Percentiles rank a stretch among this genome's conserved stretches.
These are phyloP conservation scores for Zymoseptoria pseudotritici DNA, from an alignment of 2,329 filamentous ascomycete species.

Conservation along the genomic window DNA sequence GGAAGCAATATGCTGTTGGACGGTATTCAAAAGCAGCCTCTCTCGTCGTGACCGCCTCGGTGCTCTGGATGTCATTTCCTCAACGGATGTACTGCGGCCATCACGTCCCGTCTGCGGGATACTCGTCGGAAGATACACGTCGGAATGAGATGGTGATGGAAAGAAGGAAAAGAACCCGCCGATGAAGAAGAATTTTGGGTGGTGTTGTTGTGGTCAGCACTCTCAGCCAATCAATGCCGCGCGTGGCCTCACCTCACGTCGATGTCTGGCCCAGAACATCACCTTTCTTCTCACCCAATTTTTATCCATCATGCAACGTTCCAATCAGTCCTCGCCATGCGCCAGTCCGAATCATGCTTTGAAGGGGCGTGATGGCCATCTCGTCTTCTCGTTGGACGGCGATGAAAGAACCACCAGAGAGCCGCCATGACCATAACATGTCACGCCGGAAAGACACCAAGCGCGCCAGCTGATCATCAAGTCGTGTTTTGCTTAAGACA, in stretches of 20 bases:
- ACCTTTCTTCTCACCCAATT: background rate
- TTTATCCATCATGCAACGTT: background rate
- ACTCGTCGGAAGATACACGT: background rate
- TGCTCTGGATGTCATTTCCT: background rate
- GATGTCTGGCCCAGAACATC: background rate
- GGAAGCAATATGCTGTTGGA: background rate
- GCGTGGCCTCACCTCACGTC: background rate
- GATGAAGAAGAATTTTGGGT: background rate
- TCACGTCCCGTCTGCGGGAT: background rate
- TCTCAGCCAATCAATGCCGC: background rate
- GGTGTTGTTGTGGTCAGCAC: background rate
- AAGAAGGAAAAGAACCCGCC: too few species aligned
- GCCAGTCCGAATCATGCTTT: background rate
- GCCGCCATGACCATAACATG: background rate
- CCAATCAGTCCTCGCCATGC: background rate
- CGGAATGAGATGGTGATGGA: background rate
- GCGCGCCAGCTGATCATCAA: background rate
- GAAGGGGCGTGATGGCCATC: background rate
- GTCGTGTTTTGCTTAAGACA: background rate
- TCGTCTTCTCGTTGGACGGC: background rate
- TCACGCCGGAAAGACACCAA: background rate
- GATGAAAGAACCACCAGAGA: background rate
- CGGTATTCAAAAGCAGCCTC: background rate
- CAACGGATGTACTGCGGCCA: background rate
- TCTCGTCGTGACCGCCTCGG: background rate